phyloP scores from a whole-genome alignment of 768 basidiomycete genomes.

The Dioszegia crocea region DNA sequence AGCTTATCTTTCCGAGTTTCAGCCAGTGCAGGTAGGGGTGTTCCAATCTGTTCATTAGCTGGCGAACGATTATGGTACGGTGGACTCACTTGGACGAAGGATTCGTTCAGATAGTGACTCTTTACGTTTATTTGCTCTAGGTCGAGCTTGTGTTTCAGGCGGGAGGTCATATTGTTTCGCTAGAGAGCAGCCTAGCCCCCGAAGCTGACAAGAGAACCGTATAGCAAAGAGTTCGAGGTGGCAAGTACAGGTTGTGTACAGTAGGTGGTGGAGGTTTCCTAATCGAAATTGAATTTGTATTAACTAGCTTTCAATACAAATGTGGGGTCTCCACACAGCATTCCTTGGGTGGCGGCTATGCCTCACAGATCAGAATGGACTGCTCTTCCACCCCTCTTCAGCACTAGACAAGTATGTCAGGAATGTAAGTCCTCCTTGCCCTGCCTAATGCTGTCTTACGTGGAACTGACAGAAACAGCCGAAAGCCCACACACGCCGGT shows the following conservation, averaged over 20 bases:
- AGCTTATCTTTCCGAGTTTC: constrained; percentile 73
- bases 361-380: too few species aligned
- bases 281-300: not conserved
- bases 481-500: constrained; percentile 72
- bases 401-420: not conserved
- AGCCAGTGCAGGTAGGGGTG: constrained; percentile 87
- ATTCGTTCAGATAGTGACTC: constrained; percentile 69
- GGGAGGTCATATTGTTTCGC: constrained; percentile 48
- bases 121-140: constrained; percentile 59
- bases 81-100: constrained; percentile 69
- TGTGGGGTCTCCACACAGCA: not conserved
- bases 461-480: constrained; percentile 4
- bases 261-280: not conserved
- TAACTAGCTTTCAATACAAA: too few species aligned
- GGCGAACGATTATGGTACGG: not conserved
- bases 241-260: not conserved
- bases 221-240: not conserved
- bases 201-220: too few species aligned
- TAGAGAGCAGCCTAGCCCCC: too few species aligned
- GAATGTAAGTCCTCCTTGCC: not conserved
- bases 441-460: too few species aligned
- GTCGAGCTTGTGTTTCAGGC: constrained; percentile 79
- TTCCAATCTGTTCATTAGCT: constrained; percentile 67
- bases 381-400: not conserved
- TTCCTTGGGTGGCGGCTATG: not conserved